Base-by-base conservation (phyloP, 108 stramenopile species). In the Stephanodiscus triporus region DNA sequence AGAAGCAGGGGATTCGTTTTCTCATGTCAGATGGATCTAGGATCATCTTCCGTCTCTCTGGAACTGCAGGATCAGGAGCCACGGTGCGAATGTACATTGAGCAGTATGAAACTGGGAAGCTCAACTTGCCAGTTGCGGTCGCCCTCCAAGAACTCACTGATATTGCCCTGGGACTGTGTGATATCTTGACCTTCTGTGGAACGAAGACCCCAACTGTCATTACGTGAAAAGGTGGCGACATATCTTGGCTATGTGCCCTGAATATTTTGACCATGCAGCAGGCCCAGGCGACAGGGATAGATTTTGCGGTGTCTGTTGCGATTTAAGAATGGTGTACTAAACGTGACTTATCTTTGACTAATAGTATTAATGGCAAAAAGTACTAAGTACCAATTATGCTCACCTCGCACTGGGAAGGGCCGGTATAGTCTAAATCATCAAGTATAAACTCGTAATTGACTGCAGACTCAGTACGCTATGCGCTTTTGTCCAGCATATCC, bases 81-180 rank as follows among this genome's bases (percentile, higher is more conserved):
- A 99, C 99, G 23, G 92, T 99, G 29, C 96, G 99, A 36, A 94
- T 99, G 95, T 99, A 99, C 90, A 83, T 99, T 37, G 99, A 99
- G 84, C 95, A 97, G 78, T 99, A 97, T 87, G 97, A 97, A 76
- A 72, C 85, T n/a, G 85, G 88, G 43, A 87, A 89, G 80, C 91
- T 93, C 37, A 81, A 88, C 66, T 63, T 83, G 68, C 72, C 83
- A n/a, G 92, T 91, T 51, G 70, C 92, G 2, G 88, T 87, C 16
- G 94, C 94, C 20, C 81, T 99, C 9, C 75, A 89, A 17, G 93
- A 89, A 24, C 78, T 99, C 23, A 95, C 97, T 23, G 84, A 72
- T 22, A 85, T 96, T 51, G 98, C 97, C 11, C 88, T 99, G 43
- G 85, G 90, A 45, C 83, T 99, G 34, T 92, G 89, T 53, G 79